Evolutionary conservation across 2,329 filamentous ascomycete species (phyloP).

Genomic region (Penicillium italicum): DNA sequence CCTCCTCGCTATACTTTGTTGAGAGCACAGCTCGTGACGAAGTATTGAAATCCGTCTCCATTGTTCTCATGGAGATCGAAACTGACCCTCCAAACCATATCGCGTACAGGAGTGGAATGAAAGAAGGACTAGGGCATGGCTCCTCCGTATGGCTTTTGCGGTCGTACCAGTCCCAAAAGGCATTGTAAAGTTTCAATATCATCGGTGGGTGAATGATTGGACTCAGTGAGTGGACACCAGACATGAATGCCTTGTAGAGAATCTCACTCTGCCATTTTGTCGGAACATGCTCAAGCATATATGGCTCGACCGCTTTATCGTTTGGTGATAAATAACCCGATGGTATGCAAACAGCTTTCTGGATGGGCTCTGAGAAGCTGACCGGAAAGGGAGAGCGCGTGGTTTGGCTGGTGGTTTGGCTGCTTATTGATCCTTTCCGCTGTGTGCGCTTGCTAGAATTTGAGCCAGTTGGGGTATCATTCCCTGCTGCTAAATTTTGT

Average conservation of each 20-base stretch:
- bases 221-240: conserved; percentile 45
- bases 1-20: conserved; percentile 42
- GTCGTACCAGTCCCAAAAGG: conserved; percentile 48
- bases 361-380: conserved; percentile 22
- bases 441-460: conserved; percentile 17
- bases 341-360: conserved; percentile 38
- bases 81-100: conserved; percentile 49
- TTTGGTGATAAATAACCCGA: conserved; percentile 34
- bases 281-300: conserved; percentile 44
- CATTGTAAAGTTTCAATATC: conserved; percentile 40
- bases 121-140: conserved; percentile 39
- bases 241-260: conserved; percentile 47
- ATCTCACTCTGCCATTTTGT: conserved; percentile 46
- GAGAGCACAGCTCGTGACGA: conserved; percentile 37
- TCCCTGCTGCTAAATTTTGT: conserved; percentile 20
- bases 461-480: neutral
- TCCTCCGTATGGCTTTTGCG: conserved; percentile 35
- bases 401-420: neutral
- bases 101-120: conserved; percentile 45
- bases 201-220: conserved; percentile 45
- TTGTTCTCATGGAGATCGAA: conserved; percentile 42
- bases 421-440: conserved; percentile 22
- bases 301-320: conserved; percentile 34
- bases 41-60: conserved; percentile 41
- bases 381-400: neutral